These are phyloP conservation scores for Arthrobotrys megalospora DNA, from an alignment of 2,329 filamentous ascomycete species.

Conservation along the genomic window DNA sequence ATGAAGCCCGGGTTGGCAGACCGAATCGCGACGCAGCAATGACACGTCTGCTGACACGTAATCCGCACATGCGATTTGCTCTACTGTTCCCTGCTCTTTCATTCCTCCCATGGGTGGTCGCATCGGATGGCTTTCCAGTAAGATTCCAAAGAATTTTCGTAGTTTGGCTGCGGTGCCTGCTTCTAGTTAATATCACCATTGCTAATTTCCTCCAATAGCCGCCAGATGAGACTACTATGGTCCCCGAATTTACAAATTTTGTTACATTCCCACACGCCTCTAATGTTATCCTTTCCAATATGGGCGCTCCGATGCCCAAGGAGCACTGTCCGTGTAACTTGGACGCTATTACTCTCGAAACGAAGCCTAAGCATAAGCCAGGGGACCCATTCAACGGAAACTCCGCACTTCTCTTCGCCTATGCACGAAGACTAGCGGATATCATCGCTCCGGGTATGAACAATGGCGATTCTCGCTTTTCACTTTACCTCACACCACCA, in stretches of 20 bases:
- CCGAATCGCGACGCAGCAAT: not conserved
- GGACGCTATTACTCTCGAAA: slow-evolving; percentile 27
- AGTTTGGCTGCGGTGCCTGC: not conserved
- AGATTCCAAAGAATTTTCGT: not conserved
- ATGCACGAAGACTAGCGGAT: slow-evolving; percentile 10
- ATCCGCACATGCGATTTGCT: not conserved
- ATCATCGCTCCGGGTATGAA: slow-evolving; percentile 10
- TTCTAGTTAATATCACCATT: not conserved
- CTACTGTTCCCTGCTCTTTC: not conserved
- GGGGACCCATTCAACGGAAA: slow-evolving; percentile 46
- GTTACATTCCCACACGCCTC: not conserved
- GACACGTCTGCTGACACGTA: no score
- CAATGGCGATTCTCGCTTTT: not conserved
- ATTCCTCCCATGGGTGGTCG: not conserved
- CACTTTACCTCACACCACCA: slow-evolving; percentile 31
- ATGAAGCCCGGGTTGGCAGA: not conserved
- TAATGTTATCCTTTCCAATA: not conserved
- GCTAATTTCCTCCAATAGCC: not conserved
- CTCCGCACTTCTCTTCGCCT: slow-evolving; percentile 34
- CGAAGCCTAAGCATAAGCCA: not conserved
- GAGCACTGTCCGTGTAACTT: slow-evolving; percentile 30
- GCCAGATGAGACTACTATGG: not conserved
- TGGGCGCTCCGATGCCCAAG: not conserved
- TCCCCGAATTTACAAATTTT: not conserved
- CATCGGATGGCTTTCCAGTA: not conserved